A percentile compares a stretch with the other conserved stretches of the same genome.
These are phyloP conservation scores for Dactylorhiza incarnata DNA, from an alignment of 106 monocot genomes.

Conservation along the genomic window DNA sequence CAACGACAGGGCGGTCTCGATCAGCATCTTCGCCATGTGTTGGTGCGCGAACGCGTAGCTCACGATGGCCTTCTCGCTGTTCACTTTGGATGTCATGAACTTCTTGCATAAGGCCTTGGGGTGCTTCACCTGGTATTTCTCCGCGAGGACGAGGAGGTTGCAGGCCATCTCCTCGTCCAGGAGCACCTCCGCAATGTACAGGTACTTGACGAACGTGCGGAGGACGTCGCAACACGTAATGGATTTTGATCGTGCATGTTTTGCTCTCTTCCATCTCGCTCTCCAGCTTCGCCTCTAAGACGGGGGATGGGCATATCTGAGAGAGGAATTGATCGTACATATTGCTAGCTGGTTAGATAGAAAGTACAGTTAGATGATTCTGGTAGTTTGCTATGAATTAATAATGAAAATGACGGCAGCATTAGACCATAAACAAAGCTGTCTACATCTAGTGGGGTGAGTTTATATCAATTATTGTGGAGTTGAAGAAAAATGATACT, in stretches of 20 bases:
- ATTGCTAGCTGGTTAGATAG: too few relatives aligned
- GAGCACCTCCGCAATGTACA: conserved; percentile 81
- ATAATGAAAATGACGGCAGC: too few relatives aligned
- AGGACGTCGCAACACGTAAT: conserved; percentile 70
- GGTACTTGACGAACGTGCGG: conserved; percentile 66
- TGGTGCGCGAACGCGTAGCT: conserved; percentile 70
- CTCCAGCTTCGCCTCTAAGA: conserved; percentile 89
- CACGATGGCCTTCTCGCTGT: conserved; percentile 62
- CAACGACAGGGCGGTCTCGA: conserved; percentile 53
- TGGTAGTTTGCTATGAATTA: too few relatives aligned
- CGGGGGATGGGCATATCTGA: conserved; percentile 83
- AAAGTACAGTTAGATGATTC: too few relatives aligned
- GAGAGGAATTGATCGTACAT: too few relatives aligned
- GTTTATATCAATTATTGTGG: too few relatives aligned
- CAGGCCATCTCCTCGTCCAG: conserved; percentile 79
- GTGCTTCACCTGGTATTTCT: conserved; percentile 94
- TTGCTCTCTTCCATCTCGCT: conserved; percentile 87
- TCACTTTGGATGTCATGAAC: conserved; percentile 85
- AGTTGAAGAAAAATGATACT: too few relatives aligned
- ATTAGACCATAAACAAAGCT: too few relatives aligned
- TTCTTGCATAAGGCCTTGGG: conserved; percentile 76
- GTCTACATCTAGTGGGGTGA: too few relatives aligned
- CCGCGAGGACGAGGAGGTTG: conserved; percentile 63
- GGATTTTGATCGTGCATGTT: conserved; percentile 75
- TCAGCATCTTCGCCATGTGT: conserved; percentile 60